Percentiles rank a stretch among this genome's conserved stretches.
Evolutionary conservation across 2,329 filamentous ascomycete genomes (phyloP).

Genomic region (Xylaria multiplex): DNA sequence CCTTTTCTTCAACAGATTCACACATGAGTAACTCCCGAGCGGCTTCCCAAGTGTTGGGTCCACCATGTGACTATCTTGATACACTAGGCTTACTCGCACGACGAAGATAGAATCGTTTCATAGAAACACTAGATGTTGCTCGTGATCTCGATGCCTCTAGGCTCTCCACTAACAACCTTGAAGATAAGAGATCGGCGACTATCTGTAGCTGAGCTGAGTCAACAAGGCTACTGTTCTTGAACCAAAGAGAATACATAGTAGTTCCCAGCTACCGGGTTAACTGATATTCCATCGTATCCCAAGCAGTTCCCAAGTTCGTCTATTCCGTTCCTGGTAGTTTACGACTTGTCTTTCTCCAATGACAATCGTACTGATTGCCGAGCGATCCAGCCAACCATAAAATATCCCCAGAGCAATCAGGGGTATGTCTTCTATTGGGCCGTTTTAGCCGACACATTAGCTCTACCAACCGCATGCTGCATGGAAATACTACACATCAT

Average conservation of each 20-base stretch:
- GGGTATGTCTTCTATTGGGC: slow-evolving; percentile 4
- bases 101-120: slow-evolving; percentile 5
- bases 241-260: not conserved
- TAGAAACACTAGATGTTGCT: slow-evolving; percentile 6
- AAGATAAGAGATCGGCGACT: slow-evolving; percentile 7
- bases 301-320: not conserved
- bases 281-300: slow-evolving; percentile 17
- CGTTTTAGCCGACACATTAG: slow-evolving; percentile 29
- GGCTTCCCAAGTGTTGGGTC: not conserved
- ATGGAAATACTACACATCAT: not conserved
- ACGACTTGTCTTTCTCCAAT: slow-evolving; percentile 16
- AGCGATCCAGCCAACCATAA: slow-evolving; percentile 20
- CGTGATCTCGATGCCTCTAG: slow-evolving; percentile 7
- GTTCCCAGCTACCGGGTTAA: slow-evolving; percentile 29
- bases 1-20: not conserved
- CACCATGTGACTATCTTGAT: slow-evolving; percentile 7
- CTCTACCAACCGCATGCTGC: not conserved
- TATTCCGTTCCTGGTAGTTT: not conserved
- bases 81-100: slow-evolving; percentile 14
- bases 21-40: not conserved
- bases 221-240: not conserved
- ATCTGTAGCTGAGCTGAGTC: slow-evolving; percentile 5
- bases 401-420: not conserved
- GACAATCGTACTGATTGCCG: slow-evolving; percentile 25
- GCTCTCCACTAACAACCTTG: not conserved